Percentiles rank a stretch among this genome's conserved stretches.
These are phyloP conservation scores for Fusarium lyarnte DNA, from an alignment of 2,329 filamentous ascomycete genomes.

Conservation along the genomic window DNA sequence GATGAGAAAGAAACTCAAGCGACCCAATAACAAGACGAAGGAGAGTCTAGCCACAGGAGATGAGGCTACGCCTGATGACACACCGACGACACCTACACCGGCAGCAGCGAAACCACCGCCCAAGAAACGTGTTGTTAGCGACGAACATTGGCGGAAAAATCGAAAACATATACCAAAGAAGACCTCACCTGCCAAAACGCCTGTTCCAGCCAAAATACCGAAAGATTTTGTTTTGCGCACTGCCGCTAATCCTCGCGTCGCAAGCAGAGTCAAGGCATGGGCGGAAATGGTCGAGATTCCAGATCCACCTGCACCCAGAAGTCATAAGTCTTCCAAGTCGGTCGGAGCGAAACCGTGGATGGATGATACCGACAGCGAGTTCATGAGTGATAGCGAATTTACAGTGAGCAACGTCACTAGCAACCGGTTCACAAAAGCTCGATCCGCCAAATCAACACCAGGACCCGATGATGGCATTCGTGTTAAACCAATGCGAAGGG, in stretches of 20 bases:
- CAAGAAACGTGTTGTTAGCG: constrained; percentile 91
- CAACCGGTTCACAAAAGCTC: constrained; percentile 32
- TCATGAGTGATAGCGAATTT: constrained; percentile 44
- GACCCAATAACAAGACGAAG: constrained; percentile 46
- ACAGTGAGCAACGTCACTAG: constrained; percentile 43
- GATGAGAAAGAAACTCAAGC: constrained; percentile 57
- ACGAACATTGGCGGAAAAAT: constrained; percentile 85
- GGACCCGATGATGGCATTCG: constrained; percentile 56
- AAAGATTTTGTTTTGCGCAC: constrained; percentile 67
- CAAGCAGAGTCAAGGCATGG: constrained; percentile 71
- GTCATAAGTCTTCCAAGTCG: constrained; percentile 50
- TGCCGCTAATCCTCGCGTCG: constrained; percentile 63
- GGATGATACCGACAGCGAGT: constrained; percentile 43
- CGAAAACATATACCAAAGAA: constrained; percentile 59
- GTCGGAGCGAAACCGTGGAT: constrained; percentile 41
- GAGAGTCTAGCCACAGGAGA: constrained; percentile 38
- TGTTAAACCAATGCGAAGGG: constrained; percentile 52
- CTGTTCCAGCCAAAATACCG: constrained; percentile 55
- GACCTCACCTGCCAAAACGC: constrained; percentile 49
- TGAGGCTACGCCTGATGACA: constrained; percentile 30
- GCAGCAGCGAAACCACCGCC: constrained; percentile 65
- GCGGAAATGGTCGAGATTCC: constrained; percentile 64
- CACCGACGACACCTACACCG: constrained; percentile 29
- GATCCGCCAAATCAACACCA: constrained; percentile 40
- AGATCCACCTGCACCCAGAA: constrained; percentile 51